phyloP scores from a whole-genome alignment of 2,329 filamentous ascomycete species.

The Neofusicoccum cordaticola region DNA sequence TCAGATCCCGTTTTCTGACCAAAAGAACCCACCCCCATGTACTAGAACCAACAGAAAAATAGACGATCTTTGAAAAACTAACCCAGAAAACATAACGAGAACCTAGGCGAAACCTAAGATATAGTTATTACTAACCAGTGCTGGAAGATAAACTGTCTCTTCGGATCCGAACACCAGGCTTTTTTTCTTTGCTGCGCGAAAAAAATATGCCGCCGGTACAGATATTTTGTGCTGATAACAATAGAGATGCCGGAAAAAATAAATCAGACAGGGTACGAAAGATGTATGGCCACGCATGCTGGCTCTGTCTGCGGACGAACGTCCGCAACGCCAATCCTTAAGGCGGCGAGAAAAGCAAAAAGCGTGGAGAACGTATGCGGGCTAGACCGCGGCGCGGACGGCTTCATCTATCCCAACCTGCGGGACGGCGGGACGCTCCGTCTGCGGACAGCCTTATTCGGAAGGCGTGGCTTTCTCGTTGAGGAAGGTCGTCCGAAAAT shows the following conservation, averaged over 20 bases:
- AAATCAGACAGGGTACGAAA: background rate
- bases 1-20: conserved; percentile 6
- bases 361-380: background rate
- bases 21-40: background rate
- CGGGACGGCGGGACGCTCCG: conserved; percentile 8
- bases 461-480: conserved; percentile 1
- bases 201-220: conserved; percentile 14
- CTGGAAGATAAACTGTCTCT: conserved; percentile 13
- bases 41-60: background rate
- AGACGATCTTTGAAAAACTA: conserved; percentile 1
- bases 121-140: conserved; percentile 12
- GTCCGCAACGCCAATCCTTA: background rate
- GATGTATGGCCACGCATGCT: background rate
- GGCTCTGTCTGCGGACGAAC: background rate
- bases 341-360: conserved; percentile 2
- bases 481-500: conserved; percentile 9
- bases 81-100: background rate
- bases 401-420: conserved; percentile 8
- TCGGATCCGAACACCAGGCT: conserved; percentile 15
- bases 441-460: conserved; percentile 1
- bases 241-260: background rate
- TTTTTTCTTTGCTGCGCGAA: conserved; percentile 6
- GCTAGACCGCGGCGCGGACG: background rate
- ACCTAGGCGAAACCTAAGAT: conserved; percentile 8
- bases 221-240: conserved; percentile 6